Conservation (phyloP, 208 protist species). For the Novymonas esmeraldas region DNA sequence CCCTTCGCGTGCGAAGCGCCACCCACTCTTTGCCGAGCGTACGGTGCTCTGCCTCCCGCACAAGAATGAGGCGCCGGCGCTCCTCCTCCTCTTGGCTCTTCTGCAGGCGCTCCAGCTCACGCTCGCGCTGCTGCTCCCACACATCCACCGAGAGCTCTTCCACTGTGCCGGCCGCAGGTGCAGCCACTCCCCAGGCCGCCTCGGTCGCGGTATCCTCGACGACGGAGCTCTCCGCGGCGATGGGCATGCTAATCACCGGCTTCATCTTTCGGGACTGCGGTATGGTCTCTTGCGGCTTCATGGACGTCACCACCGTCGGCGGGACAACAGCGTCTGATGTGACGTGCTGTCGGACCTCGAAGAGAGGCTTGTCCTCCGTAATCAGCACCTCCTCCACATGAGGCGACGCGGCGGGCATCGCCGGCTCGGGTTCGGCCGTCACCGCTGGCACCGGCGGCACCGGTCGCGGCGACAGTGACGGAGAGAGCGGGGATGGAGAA, state of each 20-base stretch:
- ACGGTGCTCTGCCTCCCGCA: slow-evolving; percentile 66
- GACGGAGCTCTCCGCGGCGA: slow-evolving; percentile 20
- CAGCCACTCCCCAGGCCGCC: neutral
- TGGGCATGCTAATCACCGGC: slow-evolving; percentile 31
- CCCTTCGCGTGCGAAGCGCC: slow-evolving; percentile 5
- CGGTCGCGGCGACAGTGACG: neutral
- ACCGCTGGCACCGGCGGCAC: too few relatives aligned
- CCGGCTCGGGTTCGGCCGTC: too few relatives aligned
- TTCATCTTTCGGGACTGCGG: slow-evolving; percentile 2
- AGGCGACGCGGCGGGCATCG: neutral
- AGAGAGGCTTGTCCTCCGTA: slow-evolving; percentile 55
- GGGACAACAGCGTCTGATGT: neutral
- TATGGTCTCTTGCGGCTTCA: neutral
- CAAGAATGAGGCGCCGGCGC: slow-evolving; percentile 35
- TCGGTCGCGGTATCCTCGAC: neutral
- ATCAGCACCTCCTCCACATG: slow-evolving; percentile 41
- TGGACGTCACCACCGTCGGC: too few relatives aligned
- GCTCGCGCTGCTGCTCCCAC: slow-evolving; percentile 87
- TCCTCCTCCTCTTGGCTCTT: slow-evolving; percentile 64
- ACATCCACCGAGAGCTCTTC: slow-evolving; percentile 67
- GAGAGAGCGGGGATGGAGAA: neutral
- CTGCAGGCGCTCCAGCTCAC: slow-evolving; percentile 73
- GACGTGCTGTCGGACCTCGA: slow-evolving; percentile 29
- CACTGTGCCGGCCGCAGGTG: neutral
- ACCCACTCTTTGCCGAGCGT: slow-evolving; percentile 76